These are phyloP conservation scores for Handroanthus guayacan DNA, from an alignment of 257 asterid species.

Conservation along the genomic window DNA sequence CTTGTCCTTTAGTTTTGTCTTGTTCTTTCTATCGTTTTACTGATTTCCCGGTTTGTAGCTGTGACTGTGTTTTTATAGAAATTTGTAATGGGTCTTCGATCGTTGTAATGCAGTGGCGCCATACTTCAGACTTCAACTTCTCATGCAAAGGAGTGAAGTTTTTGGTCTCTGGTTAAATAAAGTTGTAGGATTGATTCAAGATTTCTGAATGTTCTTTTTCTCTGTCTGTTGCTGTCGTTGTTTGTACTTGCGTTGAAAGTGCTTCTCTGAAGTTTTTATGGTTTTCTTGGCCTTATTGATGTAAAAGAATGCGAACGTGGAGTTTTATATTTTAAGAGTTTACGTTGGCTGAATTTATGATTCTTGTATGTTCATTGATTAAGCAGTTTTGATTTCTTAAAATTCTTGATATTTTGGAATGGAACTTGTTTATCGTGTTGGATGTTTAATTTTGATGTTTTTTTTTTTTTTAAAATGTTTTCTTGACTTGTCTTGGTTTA, in stretches of 20 bases:
- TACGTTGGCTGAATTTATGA: constrained; percentile 1
- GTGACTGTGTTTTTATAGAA: background rate
- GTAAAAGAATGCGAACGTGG: background rate
- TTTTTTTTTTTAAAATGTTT: background rate
- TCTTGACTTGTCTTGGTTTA: background rate
- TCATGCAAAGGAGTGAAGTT: constrained; percentile 36
- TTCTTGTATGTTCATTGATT: background rate
- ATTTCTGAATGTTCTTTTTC: constrained; percentile 6
- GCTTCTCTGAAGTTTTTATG: background rate
- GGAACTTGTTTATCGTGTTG: constrained; percentile 2
- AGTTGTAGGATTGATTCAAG: background rate
- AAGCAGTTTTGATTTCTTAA: background rate
- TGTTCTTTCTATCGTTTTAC: constrained; percentile 29
- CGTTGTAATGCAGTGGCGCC: constrained; percentile 10
- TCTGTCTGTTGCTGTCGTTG: background rate
- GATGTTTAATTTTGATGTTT: background rate
- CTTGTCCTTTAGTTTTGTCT: constrained; percentile 26
- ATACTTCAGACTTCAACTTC: constrained; percentile 25
- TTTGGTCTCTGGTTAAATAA: background rate
- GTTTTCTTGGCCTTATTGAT: background rate
- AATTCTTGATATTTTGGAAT: constrained; percentile 21
- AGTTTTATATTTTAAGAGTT: background rate
- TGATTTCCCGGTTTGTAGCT: background rate
- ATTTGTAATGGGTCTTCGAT: constrained; percentile 6
- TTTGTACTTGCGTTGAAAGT: background rate